Base-by-base conservation (phyloP, 2,329 filamentous ascomycete genomes). In the Aspergillus amoenus region DNA sequence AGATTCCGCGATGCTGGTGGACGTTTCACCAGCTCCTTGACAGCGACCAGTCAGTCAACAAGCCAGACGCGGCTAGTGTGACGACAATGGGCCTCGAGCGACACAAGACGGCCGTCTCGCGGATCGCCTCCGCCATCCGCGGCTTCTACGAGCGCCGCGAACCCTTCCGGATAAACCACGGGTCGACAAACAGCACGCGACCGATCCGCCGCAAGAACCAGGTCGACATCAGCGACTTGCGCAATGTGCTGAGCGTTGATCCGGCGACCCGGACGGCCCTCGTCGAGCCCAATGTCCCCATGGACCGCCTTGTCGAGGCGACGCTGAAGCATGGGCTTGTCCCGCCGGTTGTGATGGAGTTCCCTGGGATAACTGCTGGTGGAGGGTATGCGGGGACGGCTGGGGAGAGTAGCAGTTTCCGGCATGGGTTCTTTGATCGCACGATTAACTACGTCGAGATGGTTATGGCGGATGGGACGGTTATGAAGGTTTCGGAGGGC, bases 101-200 rank as follows among this genome's bases (percentile, higher is more conserved):
- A 24, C 59, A 61, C 48, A 42, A 40, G 40, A 50, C 32, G 30
- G 47, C 59, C 48, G 59, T 61, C 9, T 39, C 59, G 13, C 59
- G 59, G n/a, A 61, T 61, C 40, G 52, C 59, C 13, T 27, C 15
- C 8, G 46, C 39, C 40, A 57, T 61, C 42, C 59, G 59, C 48
- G 48, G 47, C 34, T 85, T 84, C 70, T 68, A 81, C 66, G 71
- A 76, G 12, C 77, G 77, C 44, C 72, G 80, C 54, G 74, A 82
- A 67, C 83, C 87, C 2, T 92, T 90, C 73, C 82, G 88, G n/a
- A 87, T 92, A 68, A 89, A 86, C 65, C 89, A 92, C 73, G 89
- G 89, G 59, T 86, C 87, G 0, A 91, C 89, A 24, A 91, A 90
- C 75, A 90, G 85, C 72, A 92, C 89, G 39, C 85, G 89, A 7